phyloP scores from a whole-genome alignment of 768 basidiomycete genomes.

The Russula brevipes region DNA sequence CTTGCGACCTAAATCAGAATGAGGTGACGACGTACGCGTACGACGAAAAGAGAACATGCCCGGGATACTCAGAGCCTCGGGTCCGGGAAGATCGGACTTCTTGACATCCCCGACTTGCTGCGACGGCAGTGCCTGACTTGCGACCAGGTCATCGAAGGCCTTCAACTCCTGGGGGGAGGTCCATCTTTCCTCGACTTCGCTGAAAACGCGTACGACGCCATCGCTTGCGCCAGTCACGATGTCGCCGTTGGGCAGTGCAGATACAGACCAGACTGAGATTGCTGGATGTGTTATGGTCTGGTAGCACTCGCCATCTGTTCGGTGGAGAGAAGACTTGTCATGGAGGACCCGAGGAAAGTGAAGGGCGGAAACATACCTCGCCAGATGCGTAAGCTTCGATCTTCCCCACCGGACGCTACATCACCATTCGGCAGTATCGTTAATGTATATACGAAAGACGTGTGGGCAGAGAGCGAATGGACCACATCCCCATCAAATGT shows the following conservation, averaged over 20 bases:
- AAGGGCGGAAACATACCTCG: conserved; percentile 47
- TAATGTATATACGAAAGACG: conserved; percentile 93
- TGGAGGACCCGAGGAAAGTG: conserved; percentile 1
- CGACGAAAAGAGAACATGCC: conserved; percentile 41
- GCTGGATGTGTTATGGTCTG: conserved; percentile 92
- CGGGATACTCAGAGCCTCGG: conserved; percentile 69
- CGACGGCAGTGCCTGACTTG: conserved; percentile 72
- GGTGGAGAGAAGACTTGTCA: conserved; percentile 1
- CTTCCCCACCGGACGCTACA: conserved; percentile 89
- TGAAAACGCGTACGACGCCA: conserved; percentile 82
- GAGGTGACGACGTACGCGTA: not conserved
- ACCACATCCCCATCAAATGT: conserved; percentile 73
- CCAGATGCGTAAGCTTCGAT: conserved; percentile 91
- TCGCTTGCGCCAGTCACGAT: conserved; percentile 92
- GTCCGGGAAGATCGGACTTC: conserved; percentile 81
- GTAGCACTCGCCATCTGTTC: conserved; percentile 73
- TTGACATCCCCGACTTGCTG: conserved; percentile 89
- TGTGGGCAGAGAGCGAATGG: conserved; percentile 86
- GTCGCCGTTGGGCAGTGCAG: conserved; percentile 83
- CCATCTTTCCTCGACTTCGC: conserved; percentile 64
- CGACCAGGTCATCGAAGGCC: conserved; percentile 68
- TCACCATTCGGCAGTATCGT: conserved; percentile 76
- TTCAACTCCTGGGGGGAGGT: conserved; percentile 59
- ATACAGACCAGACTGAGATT: conserved; percentile 95
- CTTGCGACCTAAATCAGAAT: conserved; percentile 62